Base-by-base conservation (phyloP, 306 rosid species). In the Purshia tridentata region DNA sequence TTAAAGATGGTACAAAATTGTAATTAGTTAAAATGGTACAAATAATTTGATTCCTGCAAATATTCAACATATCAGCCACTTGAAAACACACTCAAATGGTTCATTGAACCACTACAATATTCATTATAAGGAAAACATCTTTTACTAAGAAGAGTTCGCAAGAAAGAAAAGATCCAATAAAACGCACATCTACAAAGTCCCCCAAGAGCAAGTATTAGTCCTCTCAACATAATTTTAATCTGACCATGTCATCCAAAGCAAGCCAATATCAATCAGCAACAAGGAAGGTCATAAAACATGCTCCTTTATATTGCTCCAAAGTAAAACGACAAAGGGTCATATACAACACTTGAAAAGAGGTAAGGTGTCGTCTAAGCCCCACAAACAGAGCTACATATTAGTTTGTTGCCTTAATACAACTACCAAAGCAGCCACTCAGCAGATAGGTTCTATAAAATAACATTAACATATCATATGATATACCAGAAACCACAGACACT, bases 391-490 rank as follows among this genome's bases (percentile, higher is more conserved):
- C 71, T 78, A 77, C 75, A 80, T 64, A 75, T 67, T 70, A 79
- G 80, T 81, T 77, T 78, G 77, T 62, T 72, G 78, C 60, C 59
- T 29, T 29, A 29, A 81, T 15, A 60, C 18, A 78, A 62, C 73
- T 71, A 67, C 65, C 8, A 76, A 63, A 76, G 58, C 69, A 75
- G 83, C 82, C 84, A 83, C 77, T 73, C 86, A 81, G 80, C 39
- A 80, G 72, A 77, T 51, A 64, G 79, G 80, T 85, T 77, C 64
- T 67, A 76, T 52, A 70, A 46, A 79, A 71, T 73, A 81, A 76
- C 35, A 29, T 1, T 29, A 29, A 82, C 83, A 84, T 80, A 86
- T 81, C 85, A 86, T 84, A 80, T 80, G 75, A 78, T 76, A 80
- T 77, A 71, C 69, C 39, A 70, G 65, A 83, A 74, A 82, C 80